These are phyloP conservation scores for Polychaeton citri DNA, from an alignment of 2,329 filamentous ascomycete genomes.

Conservation along the genomic window DNA sequence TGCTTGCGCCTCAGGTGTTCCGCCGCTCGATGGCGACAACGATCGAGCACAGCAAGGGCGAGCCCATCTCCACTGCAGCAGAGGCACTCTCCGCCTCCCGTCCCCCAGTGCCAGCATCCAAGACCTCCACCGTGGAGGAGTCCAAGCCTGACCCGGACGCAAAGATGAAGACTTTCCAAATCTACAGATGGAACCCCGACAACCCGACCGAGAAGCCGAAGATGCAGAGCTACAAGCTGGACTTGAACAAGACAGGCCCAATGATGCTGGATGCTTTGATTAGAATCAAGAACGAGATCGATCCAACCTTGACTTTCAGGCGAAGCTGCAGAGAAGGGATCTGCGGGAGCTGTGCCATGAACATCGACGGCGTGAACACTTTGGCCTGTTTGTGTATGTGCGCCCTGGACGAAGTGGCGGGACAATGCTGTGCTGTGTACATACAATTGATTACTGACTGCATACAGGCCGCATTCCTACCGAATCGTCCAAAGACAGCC, in stretches of 20 bases:
- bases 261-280: conserved; percentile 97
- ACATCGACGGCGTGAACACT: conserved; percentile 98
- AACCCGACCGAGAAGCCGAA: conserved; percentile 79
- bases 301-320: conserved; percentile 92
- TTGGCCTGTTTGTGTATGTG: conserved; percentile 85
- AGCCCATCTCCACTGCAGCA: conserved; percentile 17
- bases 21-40: conserved; percentile 24
- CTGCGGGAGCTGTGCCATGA: conserved; percentile 98
- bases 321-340: conserved; percentile 96
- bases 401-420: too few species aligned
- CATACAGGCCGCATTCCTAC: conserved; percentile 78
- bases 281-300: conserved; percentile 97
- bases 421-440: too few species aligned
- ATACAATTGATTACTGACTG: conserved; percentile 5
- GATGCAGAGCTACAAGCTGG: conserved; percentile 91
- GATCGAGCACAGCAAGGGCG: conserved; percentile 19
- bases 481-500: conserved; percentile 65
- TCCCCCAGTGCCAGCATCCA: conserved; percentile 29
- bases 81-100: conserved; percentile 19
- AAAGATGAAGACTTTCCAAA: conserved; percentile 84
- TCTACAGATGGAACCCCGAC: conserved; percentile 98
- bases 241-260: conserved; percentile 96
- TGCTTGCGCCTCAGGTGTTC: conserved; percentile 13
- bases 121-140: conserved; percentile 49
- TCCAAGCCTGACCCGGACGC: conserved; percentile 43